Evolutionary conservation across 306 rosid species (phyloP), one percentile per base, ranked within the genome.

Genomic region (Prunus fruticosa): DNA sequence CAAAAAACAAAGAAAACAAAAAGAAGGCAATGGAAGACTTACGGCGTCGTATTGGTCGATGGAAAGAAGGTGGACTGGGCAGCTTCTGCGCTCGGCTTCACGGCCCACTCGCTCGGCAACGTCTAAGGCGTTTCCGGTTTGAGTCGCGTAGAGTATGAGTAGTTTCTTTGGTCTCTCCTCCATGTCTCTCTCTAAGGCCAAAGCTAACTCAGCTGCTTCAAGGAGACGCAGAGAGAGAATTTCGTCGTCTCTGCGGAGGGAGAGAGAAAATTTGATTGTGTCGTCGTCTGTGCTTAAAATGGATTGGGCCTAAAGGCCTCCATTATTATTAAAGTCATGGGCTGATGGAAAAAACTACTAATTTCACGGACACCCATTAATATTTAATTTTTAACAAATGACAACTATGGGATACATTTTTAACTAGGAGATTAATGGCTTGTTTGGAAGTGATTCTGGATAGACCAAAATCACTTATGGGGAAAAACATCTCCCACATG

Each of bases 71-170:
- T 25, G 80, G 71, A 80, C 69, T 32, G 85, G 67, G 83, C 91
- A 90, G 70, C 67, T 85, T 86, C 96, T 76, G 81, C 91, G 91
- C 74, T 90, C 90, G 6, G 97, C 98, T 80, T 90, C 93, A 15
- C 98, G 97, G 70, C 84, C 88, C 57, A 87, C 65, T 80, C 89
- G 88, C 78, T 94, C 98, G 5, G 98, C 95, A 8, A 88, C 97
- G 73, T 92, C 98, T 86, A 90, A 77, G 46, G 98, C 95, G 74
- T 94, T 94, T 25, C 97, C 93, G 3, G 97, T 94, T 78, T 94
- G 84, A 53, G 95, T 89, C 18, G 91, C 96, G 74, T 89, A 90
- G 1, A 92, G 90, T n/a, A 92, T 84, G 28, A 89, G 60, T 18
- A 90, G 87, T 83, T 84, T 84, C 86, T 83, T 86, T 30, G 74